phyloP scores from a whole-genome alignment of 768 basidiomycete species.

The Lentinula guzmanii region DNA sequence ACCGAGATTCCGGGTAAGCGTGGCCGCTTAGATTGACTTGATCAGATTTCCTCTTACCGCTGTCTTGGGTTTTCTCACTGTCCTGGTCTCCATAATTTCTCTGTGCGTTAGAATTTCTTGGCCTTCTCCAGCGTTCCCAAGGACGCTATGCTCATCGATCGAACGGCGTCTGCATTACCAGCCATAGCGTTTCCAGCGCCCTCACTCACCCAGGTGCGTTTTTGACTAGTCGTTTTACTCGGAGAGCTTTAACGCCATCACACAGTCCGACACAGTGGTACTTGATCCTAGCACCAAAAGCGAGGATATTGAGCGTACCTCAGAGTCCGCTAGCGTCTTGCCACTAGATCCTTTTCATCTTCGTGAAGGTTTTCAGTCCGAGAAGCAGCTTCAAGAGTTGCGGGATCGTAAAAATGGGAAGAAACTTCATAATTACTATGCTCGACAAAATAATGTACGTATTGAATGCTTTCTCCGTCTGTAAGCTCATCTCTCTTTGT shows the following conservation, averaged over 20 bases:
- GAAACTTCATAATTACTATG: slow-evolving; percentile 26
- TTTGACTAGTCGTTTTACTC: slow-evolving; percentile 4
- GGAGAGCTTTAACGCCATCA: slow-evolving; percentile 12
- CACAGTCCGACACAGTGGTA: slow-evolving; percentile 48
- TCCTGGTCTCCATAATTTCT: slow-evolving; percentile 6
- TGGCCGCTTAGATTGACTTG: slow-evolving; percentile 26
- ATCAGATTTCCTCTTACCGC: slow-evolving; percentile 30
- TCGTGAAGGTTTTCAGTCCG: slow-evolving; percentile 44
- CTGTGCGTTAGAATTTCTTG: slow-evolving; percentile 14
- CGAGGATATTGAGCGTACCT: slow-evolving; percentile 36
- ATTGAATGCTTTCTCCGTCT: background rate
- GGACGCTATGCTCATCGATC: slow-evolving; percentile 27
- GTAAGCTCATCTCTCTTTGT: background rate
- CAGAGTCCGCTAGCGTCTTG: slow-evolving; percentile 24
- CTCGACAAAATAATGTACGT: slow-evolving; percentile 43
- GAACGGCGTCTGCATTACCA: slow-evolving; percentile 14
- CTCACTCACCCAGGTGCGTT: slow-evolving; percentile 20
- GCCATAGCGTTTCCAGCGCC: slow-evolving; percentile 19
- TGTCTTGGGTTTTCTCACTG: slow-evolving; percentile 35
- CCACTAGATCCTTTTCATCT: slow-evolving; percentile 63
- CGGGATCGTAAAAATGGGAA: background rate
- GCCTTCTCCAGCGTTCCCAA: slow-evolving; percentile 19
- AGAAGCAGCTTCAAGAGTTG: background rate
- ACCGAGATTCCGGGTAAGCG: background rate
- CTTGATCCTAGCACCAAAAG: slow-evolving; percentile 28